A percentile compares a stretch with the other conserved stretches of the same genome.
Conservation (phyloP, 2,329 filamentous ascomycete genomes). For the Magnaporthales sp. region DNA sequence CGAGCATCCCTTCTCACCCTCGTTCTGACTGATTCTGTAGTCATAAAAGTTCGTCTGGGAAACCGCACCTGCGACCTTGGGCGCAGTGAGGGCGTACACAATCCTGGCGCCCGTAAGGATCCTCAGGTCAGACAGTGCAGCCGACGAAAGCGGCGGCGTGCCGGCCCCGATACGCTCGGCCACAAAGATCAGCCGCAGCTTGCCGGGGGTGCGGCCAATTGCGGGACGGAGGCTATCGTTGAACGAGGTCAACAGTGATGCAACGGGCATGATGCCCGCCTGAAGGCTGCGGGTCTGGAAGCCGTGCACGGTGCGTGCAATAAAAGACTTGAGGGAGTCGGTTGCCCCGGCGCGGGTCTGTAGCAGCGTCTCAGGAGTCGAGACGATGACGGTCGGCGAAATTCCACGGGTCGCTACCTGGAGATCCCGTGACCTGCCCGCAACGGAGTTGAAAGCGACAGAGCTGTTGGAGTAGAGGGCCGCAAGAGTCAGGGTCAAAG, state of each 20-base stretch:
- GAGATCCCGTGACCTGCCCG: constrained; percentile 64
- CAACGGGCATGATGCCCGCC: constrained; percentile 64
- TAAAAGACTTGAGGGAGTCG: constrained; percentile 47
- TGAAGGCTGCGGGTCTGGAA: constrained; percentile 62
- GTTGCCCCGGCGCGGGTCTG: constrained; percentile 57
- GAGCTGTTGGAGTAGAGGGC: constrained; percentile 81
- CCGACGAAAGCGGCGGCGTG: constrained; percentile 55
- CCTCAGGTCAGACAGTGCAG: constrained; percentile 69
- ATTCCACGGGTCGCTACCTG: constrained; percentile 63
- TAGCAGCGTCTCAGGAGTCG: constrained; percentile 64
- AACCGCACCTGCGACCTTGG: constrained; percentile 82
- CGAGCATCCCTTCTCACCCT: constrained; percentile 20
- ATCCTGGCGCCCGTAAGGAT: constrained; percentile 73
- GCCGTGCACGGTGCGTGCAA: constrained; percentile 62
- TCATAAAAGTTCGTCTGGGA: constrained; percentile 81
- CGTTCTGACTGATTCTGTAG: constrained; percentile 52
- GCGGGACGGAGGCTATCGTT: constrained; percentile 50
- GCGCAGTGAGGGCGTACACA: constrained; percentile 74
- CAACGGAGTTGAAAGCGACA: constrained; percentile 81
- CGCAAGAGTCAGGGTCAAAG: constrained; percentile 69
- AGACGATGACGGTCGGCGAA: constrained; percentile 74
- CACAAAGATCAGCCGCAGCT: constrained; percentile 72
- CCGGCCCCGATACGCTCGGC: constrained; percentile 61
- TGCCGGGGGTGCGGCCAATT: constrained; percentile 56
- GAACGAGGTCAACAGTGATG: constrained; percentile 52